These are phyloP conservation scores for Nepenthes gracilis DNA, from an alignment of 148 eudicot species.

Conservation along the genomic window DNA sequence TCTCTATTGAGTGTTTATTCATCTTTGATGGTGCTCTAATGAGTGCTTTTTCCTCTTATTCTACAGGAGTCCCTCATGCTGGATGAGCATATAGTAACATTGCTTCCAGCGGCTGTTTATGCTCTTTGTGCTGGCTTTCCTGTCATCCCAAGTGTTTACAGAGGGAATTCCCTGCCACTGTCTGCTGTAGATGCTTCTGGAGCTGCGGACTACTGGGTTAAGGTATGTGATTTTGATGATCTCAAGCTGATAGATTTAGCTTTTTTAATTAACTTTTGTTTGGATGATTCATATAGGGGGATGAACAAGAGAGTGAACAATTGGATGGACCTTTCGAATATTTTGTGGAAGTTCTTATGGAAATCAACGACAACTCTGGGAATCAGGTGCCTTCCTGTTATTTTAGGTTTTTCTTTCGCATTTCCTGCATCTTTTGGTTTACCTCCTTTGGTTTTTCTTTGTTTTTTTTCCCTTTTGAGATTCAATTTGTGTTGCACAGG, in stretches of 20 bases:
- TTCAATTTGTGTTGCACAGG: neutral
- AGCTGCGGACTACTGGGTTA: constrained; percentile 22
- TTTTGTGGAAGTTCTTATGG: constrained; percentile 65
- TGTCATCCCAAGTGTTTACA: constrained; percentile 22
- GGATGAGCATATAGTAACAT: constrained; percentile 43
- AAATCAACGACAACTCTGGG: constrained; percentile 24
- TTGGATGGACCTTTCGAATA: constrained; percentile 47
- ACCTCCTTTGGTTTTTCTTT: no score
- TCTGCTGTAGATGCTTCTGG: constrained; percentile 25
- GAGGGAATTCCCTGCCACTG: constrained; percentile 17
- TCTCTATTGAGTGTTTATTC: no score
- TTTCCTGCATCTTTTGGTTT: no score
- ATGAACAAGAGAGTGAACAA: constrained; percentile 27
- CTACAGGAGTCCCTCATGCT: constrained; percentile 44
- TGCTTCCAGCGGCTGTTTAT: constrained; percentile 68
- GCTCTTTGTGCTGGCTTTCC: constrained; percentile 70
- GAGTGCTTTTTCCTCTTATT: neutral
- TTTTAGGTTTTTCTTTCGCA: neutral
- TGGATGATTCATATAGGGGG: constrained; percentile 32
- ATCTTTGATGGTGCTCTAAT: no score
- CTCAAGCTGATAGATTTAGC: neutral
- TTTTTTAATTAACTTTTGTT: neutral
- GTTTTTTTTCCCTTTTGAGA: no score
- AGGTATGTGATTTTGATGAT: constrained; percentile 20
- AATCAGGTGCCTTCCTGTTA: constrained; percentile 26